Evolutionary conservation across 306 rosid species (phyloP).

Genomic region (Cicer chorassanicum): DNA sequence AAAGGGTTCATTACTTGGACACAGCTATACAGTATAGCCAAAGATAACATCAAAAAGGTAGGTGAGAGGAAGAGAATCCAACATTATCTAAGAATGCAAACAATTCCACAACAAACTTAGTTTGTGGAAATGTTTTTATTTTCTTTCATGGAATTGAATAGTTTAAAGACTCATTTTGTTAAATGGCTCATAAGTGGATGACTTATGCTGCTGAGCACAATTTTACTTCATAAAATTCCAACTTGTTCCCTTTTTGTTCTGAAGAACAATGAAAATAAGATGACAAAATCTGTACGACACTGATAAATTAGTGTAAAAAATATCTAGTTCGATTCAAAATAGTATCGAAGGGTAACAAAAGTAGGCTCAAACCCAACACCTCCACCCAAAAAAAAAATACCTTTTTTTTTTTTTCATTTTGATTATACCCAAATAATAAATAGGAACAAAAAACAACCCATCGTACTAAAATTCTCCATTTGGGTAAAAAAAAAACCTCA

Average conservation of each 20-base stretch:
- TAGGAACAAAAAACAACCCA: conserved; percentile 1
- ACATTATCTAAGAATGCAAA: conserved; percentile 38
- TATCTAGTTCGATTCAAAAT: conserved; percentile 1
- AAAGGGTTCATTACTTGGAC: neutral
- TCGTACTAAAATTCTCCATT: conserved; percentile 12
- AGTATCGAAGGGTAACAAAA: neutral
- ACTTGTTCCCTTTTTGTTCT: conserved; percentile 19
- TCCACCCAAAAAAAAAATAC: neutral
- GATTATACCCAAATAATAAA: neutral
- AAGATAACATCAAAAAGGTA: conserved; percentile 8
- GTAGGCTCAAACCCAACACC: neutral
- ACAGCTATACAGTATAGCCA: neutral
- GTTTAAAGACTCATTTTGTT: conserved; percentile 5
- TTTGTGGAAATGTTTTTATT: neutral
- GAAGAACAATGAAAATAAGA: conserved; percentile 13
- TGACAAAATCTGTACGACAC: neutral
- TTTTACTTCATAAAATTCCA: conserved; percentile 27
- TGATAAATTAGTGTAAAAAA: conserved; percentile 3
- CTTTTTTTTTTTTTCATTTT: neutral
- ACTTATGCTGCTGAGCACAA: conserved; percentile 23
- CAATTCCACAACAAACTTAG: conserved; percentile 23
- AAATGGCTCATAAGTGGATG: conserved; percentile 24
- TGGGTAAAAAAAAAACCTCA: neutral
- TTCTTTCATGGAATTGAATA: conserved; percentile 9
- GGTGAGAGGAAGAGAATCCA: conserved; percentile 3